Percentiles rank a stretch among this genome's conserved stretches.
Conservation (phyloP, 1,284 basidiomycete genomes). For the Microbotryum silenes-acaulis region DNA sequence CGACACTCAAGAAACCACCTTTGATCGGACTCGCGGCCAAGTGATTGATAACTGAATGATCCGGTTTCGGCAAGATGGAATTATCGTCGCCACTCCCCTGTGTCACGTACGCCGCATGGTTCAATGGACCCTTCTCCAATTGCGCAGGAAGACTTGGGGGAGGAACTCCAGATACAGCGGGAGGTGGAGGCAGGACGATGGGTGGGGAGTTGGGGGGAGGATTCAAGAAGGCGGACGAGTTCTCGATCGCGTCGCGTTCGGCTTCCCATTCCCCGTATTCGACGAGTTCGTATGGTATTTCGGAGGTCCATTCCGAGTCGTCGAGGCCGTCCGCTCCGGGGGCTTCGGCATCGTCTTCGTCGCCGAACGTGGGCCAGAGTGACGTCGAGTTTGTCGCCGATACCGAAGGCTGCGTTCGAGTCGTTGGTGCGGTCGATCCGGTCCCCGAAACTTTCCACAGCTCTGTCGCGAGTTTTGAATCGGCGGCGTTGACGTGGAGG, state of each 20-base stretch:
- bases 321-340: constrained; percentile 11
- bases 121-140: constrained; percentile 88
- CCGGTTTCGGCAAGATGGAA: constrained; percentile 85
- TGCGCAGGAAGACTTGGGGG: constrained; percentile 83
- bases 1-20: constrained; percentile 88
- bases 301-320: constrained; percentile 38
- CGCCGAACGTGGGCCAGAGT: constrained; percentile 1
- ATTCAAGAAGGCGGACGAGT: constrained; percentile 15
- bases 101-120: constrained; percentile 43
- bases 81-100: constrained; percentile 66
- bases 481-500: constrained; percentile 51
- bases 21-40: constrained; percentile 91
- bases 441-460: neutral
- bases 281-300: constrained; percentile 40
- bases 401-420: neutral
- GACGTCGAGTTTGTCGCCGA: neutral
- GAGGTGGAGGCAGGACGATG: constrained; percentile 20
- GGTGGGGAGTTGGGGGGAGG: constrained; percentile 10
- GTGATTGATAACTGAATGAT: constrained; percentile 91
- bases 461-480: constrained; percentile 10
- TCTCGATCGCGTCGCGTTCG: constrained; percentile 33
- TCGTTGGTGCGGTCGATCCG: neutral
- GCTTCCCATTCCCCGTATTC: constrained; percentile 34
- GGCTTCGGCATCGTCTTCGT: constrained; percentile 4
- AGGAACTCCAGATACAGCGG: constrained; percentile 43